A percentile compares a stretch with the other conserved stretches of the same genome.
These are phyloP conservation scores for Cladophialophora yegresii DNA, from an alignment of 2,329 filamentous ascomycete genomes.

Conservation along the genomic window DNA sequence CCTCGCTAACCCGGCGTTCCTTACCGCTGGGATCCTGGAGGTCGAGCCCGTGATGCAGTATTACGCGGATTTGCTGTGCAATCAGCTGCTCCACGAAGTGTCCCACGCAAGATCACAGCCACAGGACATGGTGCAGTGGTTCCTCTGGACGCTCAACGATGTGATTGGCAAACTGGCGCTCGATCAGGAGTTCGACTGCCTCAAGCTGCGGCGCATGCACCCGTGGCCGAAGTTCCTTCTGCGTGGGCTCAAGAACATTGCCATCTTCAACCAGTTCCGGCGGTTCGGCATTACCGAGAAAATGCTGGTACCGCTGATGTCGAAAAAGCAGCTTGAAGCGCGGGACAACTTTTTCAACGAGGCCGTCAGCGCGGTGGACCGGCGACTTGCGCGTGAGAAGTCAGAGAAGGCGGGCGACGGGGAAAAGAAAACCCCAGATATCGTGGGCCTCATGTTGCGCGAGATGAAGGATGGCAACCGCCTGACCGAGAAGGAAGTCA, in stretches of 20 bases:
- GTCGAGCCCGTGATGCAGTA: slow-evolving; percentile 40
- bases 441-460: slow-evolving; percentile 26
- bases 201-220: slow-evolving; percentile 38
- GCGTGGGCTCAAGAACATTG: slow-evolving; percentile 39
- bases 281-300: slow-evolving; percentile 18
- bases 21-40: slow-evolving; percentile 45
- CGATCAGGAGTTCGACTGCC: slow-evolving; percentile 41
- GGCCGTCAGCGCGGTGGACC: slow-evolving; percentile 13
- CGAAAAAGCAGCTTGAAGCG: slow-evolving; percentile 18
- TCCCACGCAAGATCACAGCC: slow-evolving; percentile 12
- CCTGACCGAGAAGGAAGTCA: slow-evolving; percentile 67
- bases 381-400: slow-evolving; percentile 17
- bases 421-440: slow-evolving; percentile 59
- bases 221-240: slow-evolving; percentile 38
- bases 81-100: slow-evolving; percentile 16
- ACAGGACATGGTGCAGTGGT: slow-evolving; percentile 33
- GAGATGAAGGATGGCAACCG: slow-evolving; percentile 53
- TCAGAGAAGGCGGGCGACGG: slow-evolving; percentile 41
- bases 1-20: slow-evolving; percentile 46
- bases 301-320: slow-evolving; percentile 18
- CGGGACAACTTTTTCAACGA: slow-evolving; percentile 22
- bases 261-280: slow-evolving; percentile 25
- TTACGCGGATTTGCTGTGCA: slow-evolving; percentile 26
- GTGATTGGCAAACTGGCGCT: slow-evolving; percentile 41
- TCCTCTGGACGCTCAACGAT: slow-evolving; percentile 51